Base-by-base conservation (phyloP, 148 eudicot species). In the Rheum nobile region DNA sequence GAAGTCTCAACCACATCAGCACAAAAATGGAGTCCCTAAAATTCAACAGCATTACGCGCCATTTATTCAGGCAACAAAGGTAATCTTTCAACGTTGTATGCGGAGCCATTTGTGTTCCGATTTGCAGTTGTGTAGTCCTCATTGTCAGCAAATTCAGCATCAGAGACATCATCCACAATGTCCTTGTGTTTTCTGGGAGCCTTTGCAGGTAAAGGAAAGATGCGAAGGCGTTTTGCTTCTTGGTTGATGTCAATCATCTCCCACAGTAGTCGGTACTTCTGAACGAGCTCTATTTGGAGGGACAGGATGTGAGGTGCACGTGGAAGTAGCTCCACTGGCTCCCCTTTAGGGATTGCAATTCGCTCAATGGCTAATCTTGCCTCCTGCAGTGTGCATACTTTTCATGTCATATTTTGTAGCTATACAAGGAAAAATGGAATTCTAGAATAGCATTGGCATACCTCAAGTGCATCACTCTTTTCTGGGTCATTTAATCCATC, bases 391-490 rank as follows among this genome's bases (percentile, higher is more conserved):
- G 8, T 54, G 46, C n/a, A 41, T 61, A 72, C 28, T 68, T 70
- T 59, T 48, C 54, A 16, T 7, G 24, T 17, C 3, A 31, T 12
- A 17, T 67, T 32, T 14, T 24, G 11, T 22, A 6, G 31, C 29
- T 24, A 55, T 22, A 24, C 35, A 54, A 39, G 12, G n/a, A n/a
- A n/a, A 48, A 55, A 10, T 5, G 0, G 10, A 41, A 41, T 41
- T 41, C 43, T 41, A 9, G 43, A 41, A 41, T 42, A 29, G 9
- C 22, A 57, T 75, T 34, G 46, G 73, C 75, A 42, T 80, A 94
- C 98, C 98, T 94, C 98, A 79, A 94, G 85, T 37, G 98, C 98
- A 77, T 94, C 98, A 74, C 78, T 76, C 82, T 84, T 83, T 82
- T 94, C 96, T 43, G 91, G 82, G 67, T 76, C 76, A 42, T 83